Conservation (phyloP, 2,329 filamentous ascomycete species). For the Erysiphe neolycopersici region DNA sequence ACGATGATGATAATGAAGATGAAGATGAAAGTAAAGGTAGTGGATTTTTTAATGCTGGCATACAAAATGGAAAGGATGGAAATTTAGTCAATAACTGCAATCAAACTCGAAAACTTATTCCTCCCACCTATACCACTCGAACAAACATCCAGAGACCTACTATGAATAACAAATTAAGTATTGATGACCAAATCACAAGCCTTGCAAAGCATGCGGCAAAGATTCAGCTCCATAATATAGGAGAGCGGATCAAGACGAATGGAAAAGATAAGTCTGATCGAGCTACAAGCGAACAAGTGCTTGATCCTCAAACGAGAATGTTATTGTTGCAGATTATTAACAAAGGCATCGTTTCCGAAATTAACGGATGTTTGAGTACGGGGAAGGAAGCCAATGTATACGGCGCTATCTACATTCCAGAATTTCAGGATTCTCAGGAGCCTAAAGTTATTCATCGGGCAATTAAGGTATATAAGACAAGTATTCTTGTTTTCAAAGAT, state of each 20-base stretch:
- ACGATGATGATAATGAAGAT: slow-evolving; percentile 8
- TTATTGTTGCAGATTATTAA: slow-evolving; percentile 93
- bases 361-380: slow-evolving; percentile 86
- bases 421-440: slow-evolving; percentile 22
- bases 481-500: slow-evolving; percentile 94
- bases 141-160: slow-evolving; percentile 55
- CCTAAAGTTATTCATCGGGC: slow-evolving; percentile 41
- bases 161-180: slow-evolving; percentile 50
- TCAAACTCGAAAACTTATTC: slow-evolving; percentile 43
- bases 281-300: slow-evolving; percentile 79
- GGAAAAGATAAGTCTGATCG: slow-evolving; percentile 77
- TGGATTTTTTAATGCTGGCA: slow-evolving; percentile 29
- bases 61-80: slow-evolving; percentile 27
- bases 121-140: slow-evolving; percentile 26
- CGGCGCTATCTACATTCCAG: slow-evolving; percentile 43
- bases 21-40: slow-evolving; percentile 33
- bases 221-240: slow-evolving; percentile 43
- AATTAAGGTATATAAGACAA: slow-evolving; percentile 98
- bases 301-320: slow-evolving; percentile 86
- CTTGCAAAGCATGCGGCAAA: slow-evolving; percentile 66
- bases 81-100: slow-evolving; percentile 71
- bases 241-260: slow-evolving; percentile 26
- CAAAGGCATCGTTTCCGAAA: slow-evolving; percentile 61
- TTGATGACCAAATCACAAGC: slow-evolving; percentile 74
- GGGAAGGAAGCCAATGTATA: slow-evolving; percentile 98